Evolutionary conservation across 495 filamentous ascomycete genomes (phyloP).

Genomic region (Penicillium argentinense): DNA sequence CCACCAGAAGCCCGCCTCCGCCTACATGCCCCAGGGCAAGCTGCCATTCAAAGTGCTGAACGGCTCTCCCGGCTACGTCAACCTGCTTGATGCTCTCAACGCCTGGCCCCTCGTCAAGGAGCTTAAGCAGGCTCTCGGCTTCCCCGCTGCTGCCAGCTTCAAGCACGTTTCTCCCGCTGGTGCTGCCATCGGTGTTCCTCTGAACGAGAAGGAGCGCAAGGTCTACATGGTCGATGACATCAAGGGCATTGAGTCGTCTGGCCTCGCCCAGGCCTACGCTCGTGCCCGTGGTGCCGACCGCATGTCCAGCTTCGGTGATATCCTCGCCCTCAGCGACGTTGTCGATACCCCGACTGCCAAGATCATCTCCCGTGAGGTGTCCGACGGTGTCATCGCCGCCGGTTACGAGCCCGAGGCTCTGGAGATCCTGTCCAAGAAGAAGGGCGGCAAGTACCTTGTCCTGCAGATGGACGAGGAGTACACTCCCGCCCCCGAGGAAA

Average conservation of each 20-base stretch:
- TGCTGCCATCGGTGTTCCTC: conserved; percentile 85
- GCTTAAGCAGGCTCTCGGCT: conserved; percentile 79
- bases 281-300: conserved; percentile 92
- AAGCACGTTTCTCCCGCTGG: conserved; percentile 98
- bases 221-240: conserved; percentile 99
- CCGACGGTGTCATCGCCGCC: conserved; percentile 92
- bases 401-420: conserved; percentile 81
- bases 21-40: conserved; percentile 66
- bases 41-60: conserved; percentile 97
- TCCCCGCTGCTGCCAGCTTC: conserved; percentile 95
- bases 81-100: conserved; percentile 94
- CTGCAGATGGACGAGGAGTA: conserved; percentile 92
- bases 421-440: conserved; percentile 95
- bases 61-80: conserved; percentile 93
- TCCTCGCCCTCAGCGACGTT: conserved; percentile 87
- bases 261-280: conserved; percentile 90
- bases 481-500: conserved; percentile 72
- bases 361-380: conserved; percentile 96
- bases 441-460: conserved; percentile 94
- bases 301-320: conserved; percentile 96
- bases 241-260: conserved; percentile 77
- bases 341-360: conserved; percentile 90
- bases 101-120: conserved; percentile 97
- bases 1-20: conserved; percentile 93
- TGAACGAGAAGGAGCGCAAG: conserved; percentile 84